Evolutionary conservation across 805 yeast species (phyloP), one percentile per base, ranked within the genome.

Genomic region (Metschnikowia anglica): DNA sequence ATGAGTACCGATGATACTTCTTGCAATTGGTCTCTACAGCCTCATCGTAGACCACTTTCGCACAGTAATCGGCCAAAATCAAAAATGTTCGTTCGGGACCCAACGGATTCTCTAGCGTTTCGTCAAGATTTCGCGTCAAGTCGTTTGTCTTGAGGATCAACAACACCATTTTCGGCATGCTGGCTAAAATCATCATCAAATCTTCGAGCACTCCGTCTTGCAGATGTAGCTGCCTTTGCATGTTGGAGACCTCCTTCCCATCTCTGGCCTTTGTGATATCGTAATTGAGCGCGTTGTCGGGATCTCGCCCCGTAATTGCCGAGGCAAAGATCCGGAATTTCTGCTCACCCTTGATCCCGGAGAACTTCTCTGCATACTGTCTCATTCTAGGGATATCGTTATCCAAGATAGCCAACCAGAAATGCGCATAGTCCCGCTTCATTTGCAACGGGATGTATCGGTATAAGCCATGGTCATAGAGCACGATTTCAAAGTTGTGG

Each of bases 381-480:
- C 76, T 73, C 95, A 93, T 88, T 12, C 68, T 67, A 2, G 69
- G 74, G 10, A 74, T 73, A 59, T 90, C 80, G 30, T 77, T 76
- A 52, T 88, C 91, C 45, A 93, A 65, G 39, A 93, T 66, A 0
- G 97, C 88, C 15, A 93, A 68, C 99, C 99, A 93, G 59, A 93
- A 88, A 48, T 81, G 85, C 1, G 97, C 86, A 61, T 93, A 93
- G 47, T 85, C 83, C 15, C 88, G 70, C 48, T 95, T 79, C 77
- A 85, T 79, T 41, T 79, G 74, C 2, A 83, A 70, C 1, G 95
- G 85, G 10, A 95, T 88, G 45, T 83, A 79, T 47, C 99, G 74
- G 61, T 93, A 93, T 15, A 93, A 71, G 0, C 99, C 99, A 62
- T 93, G 99, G 65, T 93, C 99, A 60, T 88, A 95, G 15, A 93